Base-by-base conservation (phyloP, 2,329 filamentous ascomycete genomes). In the Stemphylium beticola region DNA sequence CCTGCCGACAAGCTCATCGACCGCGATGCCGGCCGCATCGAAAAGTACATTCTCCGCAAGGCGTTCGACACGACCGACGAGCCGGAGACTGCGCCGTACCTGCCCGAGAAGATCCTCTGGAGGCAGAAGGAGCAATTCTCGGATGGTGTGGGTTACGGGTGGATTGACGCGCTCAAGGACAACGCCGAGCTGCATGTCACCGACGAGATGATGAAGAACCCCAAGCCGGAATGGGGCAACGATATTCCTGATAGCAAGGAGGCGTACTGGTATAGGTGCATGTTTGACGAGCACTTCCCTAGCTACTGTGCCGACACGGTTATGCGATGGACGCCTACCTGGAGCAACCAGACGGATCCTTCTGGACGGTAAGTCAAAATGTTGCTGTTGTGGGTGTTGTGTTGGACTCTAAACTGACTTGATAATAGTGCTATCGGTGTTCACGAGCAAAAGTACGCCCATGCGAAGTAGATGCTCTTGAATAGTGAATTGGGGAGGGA, bases 281-380 rank as follows among this genome's bases (percentile, higher is more conserved):
- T 99, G 93, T 99, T 98, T 75, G 95, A 99, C 77, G 93, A 99
- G 84, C 93, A 96, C 79, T 99, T 98, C 85, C 95, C 95, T 41
- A 85, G 88, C 52, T 88, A 88, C 72, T 98, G 93, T 75, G 96
- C 95, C 8, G 88, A 86, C 55, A 99, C 95, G 7, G 95, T 99
- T 49, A 90, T 91, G 90, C 85, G 95, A 72, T 99, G 95, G 96
- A 92, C 91, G 53, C 95, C 95, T 24, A 99, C 91, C 33, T 99
- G 95, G 95, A 96, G 91, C 52, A 90, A 96, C 77, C 92, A 97
- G 85, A 91, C 87, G 22, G 95, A 99, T 77, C 95, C 95, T 57
- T 96, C 91, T 78, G 96, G 95, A 81, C 86, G 92, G 90, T 92
- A 77, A 78, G 81, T 64, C 42, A 29, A 20, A 5, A 11, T n/a